These are phyloP conservation scores for Pythium periplocum DNA, from an alignment of 352 stramenopile genomes.

Conservation along the genomic window DNA sequence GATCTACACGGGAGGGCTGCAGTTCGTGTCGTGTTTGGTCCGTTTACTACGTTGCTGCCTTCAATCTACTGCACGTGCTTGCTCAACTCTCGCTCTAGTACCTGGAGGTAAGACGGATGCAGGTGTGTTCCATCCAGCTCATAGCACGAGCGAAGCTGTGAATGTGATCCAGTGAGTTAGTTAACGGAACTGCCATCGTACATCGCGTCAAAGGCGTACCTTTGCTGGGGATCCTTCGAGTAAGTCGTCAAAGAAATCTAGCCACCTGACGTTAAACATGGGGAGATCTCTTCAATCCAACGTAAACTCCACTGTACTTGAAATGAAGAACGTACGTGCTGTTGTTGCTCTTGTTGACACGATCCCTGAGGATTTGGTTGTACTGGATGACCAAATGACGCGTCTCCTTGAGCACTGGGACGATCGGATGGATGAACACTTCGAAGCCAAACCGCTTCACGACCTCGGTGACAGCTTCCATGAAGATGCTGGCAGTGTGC, in stretches of 20 bases:
- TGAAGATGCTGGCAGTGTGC: constrained; percentile 77
- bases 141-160: constrained; percentile 46
- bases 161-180: neutral
- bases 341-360: constrained; percentile 30
- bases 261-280: constrained; percentile 39
- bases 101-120: constrained; percentile 58
- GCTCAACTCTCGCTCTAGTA: constrained; percentile 31
- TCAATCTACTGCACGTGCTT: neutral
- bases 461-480: constrained; percentile 49
- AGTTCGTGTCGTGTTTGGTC: too few relatives aligned
- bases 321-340: constrained; percentile 29
- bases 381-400: constrained; percentile 78
- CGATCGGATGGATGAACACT: constrained; percentile 79
- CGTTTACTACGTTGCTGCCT: too few relatives aligned
- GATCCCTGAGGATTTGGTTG: constrained; percentile 60
- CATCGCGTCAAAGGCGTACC: constrained; percentile 18
- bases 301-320: too few relatives aligned
- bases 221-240: constrained; percentile 37
- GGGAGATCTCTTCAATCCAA: constrained; percentile 1
- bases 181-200: neutral
- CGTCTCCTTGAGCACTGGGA: constrained; percentile 88
- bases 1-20: too few relatives aligned
- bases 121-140: constrained; percentile 85
- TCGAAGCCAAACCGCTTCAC: constrained; percentile 60
- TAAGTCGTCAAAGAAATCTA: constrained; percentile 88